A percentile compares a stretch with the other conserved stretches of the same genome.
Evolutionary conservation across 331 rosid species (phyloP).

Genomic region (Quercus lobata): DNA sequence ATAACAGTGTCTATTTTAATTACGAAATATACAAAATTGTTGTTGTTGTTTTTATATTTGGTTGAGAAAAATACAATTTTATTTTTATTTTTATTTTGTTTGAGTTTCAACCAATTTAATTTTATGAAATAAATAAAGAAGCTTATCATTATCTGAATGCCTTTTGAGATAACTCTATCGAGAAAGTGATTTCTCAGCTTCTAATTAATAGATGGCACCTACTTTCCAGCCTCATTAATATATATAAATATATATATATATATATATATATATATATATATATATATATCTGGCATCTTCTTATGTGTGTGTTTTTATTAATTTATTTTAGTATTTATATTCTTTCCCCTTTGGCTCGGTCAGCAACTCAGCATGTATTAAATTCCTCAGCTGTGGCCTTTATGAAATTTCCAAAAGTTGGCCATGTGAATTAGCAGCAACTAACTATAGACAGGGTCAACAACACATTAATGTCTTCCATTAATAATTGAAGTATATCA

Average conservation of each 20-base stretch:
- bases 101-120: neutral
- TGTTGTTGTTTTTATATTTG: too few relatives aligned
- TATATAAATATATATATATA: too few relatives aligned
- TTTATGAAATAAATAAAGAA: neutral
- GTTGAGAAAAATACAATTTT: too few relatives aligned
- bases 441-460: too few relatives aligned
- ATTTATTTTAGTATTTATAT: too few relatives aligned
- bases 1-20: too few relatives aligned
- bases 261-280: neutral
- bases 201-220: slow-evolving; percentile 20
- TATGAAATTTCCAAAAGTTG: neutral
- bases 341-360: neutral
- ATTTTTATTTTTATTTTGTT: too few relatives aligned
- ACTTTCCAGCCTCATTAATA: slow-evolving; percentile 2
- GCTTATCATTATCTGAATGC: neutral
- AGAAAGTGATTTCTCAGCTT: slow-evolving; percentile 35
- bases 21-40: too few relatives aligned
- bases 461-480: neutral
- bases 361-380: neutral
- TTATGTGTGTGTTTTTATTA: neutral
- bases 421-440: neutral
- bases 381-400: too few relatives aligned
- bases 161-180: slow-evolving; percentile 11
- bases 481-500: neutral
- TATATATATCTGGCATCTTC: neutral